Conservation (phyloP, 2,329 filamentous ascomycete genomes). For the Clonostachys byssicola region DNA sequence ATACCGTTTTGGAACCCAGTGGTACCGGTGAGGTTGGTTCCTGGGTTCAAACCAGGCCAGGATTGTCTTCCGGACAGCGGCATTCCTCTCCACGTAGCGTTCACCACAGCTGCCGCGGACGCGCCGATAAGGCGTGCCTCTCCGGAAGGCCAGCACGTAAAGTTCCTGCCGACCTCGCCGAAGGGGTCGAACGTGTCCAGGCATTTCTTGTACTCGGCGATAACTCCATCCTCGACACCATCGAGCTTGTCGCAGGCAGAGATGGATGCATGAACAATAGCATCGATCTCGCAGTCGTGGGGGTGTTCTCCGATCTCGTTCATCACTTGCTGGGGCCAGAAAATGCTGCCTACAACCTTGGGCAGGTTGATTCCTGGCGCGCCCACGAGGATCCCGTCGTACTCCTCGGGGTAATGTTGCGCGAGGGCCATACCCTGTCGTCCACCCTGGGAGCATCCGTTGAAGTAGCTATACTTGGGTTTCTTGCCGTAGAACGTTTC, state of each 20-base stretch:
- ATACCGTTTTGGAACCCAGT: neutral
- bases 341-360: constrained; percentile 14
- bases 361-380: constrained; percentile 34
- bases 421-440: constrained; percentile 48
- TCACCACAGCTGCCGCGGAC: constrained; percentile 7
- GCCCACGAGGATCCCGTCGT: constrained; percentile 47
- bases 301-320: constrained; percentile 17
- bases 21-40: constrained; percentile 5
- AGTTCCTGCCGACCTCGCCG: constrained; percentile 11
- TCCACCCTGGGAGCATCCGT: constrained; percentile 50
- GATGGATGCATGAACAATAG: neutral
- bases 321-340: constrained; percentile 21
- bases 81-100: constrained; percentile 9
- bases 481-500: constrained; percentile 32
- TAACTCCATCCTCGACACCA: constrained; percentile 1
- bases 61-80: neutral
- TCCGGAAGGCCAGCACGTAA: constrained; percentile 10
- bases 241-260: constrained; percentile 2
- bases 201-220: constrained; percentile 14
- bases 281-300: constrained; percentile 2
- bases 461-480: constrained; percentile 39
- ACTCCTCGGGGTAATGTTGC: constrained; percentile 45
- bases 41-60: constrained; percentile 5
- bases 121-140: constrained; percentile 1
- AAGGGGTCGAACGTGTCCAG: constrained; percentile 17